Evolutionary conservation across 352 stramenopile species (phyloP).

Genomic region (Bremia lactucae): DNA sequence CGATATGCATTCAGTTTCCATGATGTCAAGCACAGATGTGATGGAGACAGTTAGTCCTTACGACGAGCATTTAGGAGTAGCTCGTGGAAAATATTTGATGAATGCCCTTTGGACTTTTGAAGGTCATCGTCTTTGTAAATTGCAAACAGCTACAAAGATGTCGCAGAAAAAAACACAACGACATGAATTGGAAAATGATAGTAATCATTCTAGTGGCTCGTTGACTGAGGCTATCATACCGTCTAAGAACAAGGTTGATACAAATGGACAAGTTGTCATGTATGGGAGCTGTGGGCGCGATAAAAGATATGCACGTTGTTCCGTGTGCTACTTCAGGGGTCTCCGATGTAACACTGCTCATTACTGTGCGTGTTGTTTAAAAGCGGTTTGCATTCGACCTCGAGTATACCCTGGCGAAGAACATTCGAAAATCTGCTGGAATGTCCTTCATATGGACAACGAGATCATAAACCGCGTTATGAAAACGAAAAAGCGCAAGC

Average conservation of each 20-base stretch:
- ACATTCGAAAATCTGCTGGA: slow-evolving; percentile 72
- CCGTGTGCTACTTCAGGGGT: slow-evolving; percentile 64
- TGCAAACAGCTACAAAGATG: slow-evolving; percentile 32
- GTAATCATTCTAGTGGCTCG: no score
- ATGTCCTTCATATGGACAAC: slow-evolving; percentile 67
- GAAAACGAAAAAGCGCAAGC: slow-evolving; percentile 56
- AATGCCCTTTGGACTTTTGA: slow-evolving; percentile 61
- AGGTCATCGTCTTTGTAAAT: slow-evolving; percentile 37
- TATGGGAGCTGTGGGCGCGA: slow-evolving; percentile 57
- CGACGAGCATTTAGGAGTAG: no score
- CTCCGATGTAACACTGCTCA: slow-evolving; percentile 54
- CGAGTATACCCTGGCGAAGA: slow-evolving; percentile 55
- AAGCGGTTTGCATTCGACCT: slow-evolving; percentile 58
- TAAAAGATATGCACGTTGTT: slow-evolving; percentile 61
- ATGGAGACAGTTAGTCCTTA: slow-evolving; percentile 5
- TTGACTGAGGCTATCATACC: slow-evolving; percentile 1
- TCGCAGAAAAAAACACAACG: no score
- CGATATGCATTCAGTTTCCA: slow-evolving; percentile 2
- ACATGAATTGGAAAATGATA: slow-evolving; percentile 6
- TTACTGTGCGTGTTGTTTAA: slow-evolving; percentile 62
- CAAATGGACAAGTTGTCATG: slow-evolving; percentile 37
- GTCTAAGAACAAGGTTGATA: slow-evolving; percentile 20
- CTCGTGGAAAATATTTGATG: slow-evolving; percentile 31
- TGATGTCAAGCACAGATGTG: slow-evolving; percentile 7
- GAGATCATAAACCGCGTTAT: slow-evolving; percentile 64